These are phyloP conservation scores for Aureobasidium sp. DNA, from an alignment of 2,329 filamentous ascomycete genomes.

Conservation along the genomic window DNA sequence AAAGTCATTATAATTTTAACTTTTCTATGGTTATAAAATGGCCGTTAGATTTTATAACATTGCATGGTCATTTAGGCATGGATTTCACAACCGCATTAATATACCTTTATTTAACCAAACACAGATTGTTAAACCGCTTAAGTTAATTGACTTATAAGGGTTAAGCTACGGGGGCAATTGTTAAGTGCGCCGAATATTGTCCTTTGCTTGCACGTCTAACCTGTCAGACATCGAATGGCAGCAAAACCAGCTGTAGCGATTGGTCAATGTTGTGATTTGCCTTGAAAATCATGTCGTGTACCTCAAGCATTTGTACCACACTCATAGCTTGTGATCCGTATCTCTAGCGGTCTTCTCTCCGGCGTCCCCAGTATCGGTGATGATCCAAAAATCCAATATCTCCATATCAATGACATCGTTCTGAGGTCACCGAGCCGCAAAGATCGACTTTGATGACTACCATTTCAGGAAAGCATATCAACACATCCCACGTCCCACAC, in stretches of 20 bases:
- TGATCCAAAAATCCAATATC: not conserved
- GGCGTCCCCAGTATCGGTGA: no score
- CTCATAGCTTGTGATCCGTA: not conserved
- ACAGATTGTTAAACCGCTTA: no score
- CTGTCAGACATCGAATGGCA: not conserved
- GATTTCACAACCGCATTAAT: no score
- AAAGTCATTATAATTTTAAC: no score
- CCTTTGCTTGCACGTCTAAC: not conserved
- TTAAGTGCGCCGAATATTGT: no score
- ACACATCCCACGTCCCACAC: not conserved
- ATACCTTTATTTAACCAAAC: no score
- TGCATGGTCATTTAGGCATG: no score
- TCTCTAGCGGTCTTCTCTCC: not conserved
- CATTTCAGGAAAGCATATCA: not conserved
- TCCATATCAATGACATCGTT: not conserved
- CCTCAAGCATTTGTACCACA: not conserved
- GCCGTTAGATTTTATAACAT: no score
- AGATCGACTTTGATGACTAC: not conserved
- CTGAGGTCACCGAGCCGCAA: not conserved
- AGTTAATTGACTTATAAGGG: no score
- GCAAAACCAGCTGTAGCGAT: no score
- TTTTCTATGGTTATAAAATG: no score
- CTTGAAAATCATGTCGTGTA: not conserved
- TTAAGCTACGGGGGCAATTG: no score
- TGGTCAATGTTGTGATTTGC: not conserved